Conservation (phyloP, 805 yeast genomes). For the Grigorovia transvaalensis region DNA sequence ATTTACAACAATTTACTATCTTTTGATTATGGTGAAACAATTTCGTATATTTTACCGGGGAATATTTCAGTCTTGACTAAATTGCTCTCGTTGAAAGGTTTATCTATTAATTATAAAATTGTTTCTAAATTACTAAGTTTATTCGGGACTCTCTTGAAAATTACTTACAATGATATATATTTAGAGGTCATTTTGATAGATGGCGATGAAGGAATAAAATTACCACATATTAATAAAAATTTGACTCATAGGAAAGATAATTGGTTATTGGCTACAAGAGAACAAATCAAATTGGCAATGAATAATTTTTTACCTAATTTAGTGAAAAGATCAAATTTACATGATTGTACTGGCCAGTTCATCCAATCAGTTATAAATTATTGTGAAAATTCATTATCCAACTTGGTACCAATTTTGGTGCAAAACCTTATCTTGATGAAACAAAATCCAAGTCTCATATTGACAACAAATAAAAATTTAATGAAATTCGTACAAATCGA, state of each 20-base stretch:
- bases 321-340: conserved; percentile 15
- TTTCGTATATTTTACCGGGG: conserved; percentile 44
- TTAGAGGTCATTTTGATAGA: conserved; percentile 16
- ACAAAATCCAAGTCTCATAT: not conserved
- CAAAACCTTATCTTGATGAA: not conserved
- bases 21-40: conserved; percentile 36
- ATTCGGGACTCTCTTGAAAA: conserved; percentile 22
- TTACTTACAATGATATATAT: conserved; percentile 36
- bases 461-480: not conserved
- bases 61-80: conserved; percentile 37
- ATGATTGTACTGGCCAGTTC: conserved; percentile 6
- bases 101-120: conserved; percentile 31
- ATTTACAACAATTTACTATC: conserved; percentile 27
- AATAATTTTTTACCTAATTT: conserved; percentile 25
- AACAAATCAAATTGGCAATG: conserved; percentile 41
- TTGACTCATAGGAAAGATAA: conserved; percentile 33
- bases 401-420: not conserved
- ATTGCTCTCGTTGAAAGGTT: conserved; percentile 25
- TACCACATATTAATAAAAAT: not conserved
- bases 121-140: conserved; percentile 24
- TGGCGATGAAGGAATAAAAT: conserved; percentile 7
- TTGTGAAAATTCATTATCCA: not conserved
- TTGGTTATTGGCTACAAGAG: conserved; percentile 47
- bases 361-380: not conserved
- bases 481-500: not conserved